Percentiles rank a stretch among this genome's conserved stretches.
phyloP scores from a whole-genome alignment of 164 flowering plant genomes.

The Nelumbo lutea region DNA sequence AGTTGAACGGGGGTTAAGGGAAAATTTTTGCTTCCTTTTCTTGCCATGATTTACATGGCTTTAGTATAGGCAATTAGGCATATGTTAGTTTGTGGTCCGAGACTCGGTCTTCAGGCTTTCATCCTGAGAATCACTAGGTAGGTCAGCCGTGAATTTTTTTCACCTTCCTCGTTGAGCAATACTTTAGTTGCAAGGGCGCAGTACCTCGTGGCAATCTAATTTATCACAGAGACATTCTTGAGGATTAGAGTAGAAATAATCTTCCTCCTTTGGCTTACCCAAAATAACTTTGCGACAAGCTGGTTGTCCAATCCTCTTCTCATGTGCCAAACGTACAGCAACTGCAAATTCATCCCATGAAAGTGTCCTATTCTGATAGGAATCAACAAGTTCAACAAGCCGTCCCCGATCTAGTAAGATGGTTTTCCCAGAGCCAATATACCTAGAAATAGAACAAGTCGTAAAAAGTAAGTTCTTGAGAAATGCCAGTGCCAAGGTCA shows the following conservation, averaged over 20 bases:
- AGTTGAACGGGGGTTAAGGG: not conserved
- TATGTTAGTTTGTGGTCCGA: not conserved
- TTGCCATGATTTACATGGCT: not conserved
- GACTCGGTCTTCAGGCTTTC: not conserved
- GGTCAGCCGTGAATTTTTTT: not conserved
- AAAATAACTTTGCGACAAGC: conserved; percentile 41
- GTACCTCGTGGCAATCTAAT: conserved; percentile 29
- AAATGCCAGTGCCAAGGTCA: no score
- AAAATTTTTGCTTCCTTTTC: not conserved
- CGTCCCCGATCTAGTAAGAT: conserved; percentile 57
- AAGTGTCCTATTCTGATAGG: conserved; percentile 69
- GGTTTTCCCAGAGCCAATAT: conserved; percentile 72
- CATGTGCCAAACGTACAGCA: conserved; percentile 53
- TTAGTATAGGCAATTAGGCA: not conserved
- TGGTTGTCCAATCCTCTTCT: conserved; percentile 64
- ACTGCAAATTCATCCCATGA: conserved; percentile 62
- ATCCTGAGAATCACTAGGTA: not conserved
- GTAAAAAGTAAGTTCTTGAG: no score
- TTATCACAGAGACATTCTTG: conserved; percentile 77
- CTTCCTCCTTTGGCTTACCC: conserved; percentile 96
- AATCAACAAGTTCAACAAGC: conserved; percentile 70
- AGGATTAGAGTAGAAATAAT: conserved; percentile 93
- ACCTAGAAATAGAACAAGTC: conserved; percentile 31
- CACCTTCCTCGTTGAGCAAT: not conserved
- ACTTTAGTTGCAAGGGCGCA: conserved; percentile 22